Conservation (phyloP, 139 green algal genomes). For the Chlorella ohadii region DNA sequence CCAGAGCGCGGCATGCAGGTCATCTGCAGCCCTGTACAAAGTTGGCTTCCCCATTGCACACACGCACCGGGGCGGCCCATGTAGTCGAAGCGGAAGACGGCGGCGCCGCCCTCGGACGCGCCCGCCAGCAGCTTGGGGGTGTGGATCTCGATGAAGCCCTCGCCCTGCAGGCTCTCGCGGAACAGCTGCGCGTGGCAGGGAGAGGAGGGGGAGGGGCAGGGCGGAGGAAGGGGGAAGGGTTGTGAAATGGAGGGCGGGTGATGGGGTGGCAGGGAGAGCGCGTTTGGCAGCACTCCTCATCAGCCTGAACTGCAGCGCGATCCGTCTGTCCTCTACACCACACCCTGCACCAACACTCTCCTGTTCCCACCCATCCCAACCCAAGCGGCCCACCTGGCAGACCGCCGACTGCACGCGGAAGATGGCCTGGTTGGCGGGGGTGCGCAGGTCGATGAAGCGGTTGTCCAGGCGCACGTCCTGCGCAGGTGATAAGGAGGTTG, state of each 20-base stretch:
- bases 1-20: too few relatives aligned
- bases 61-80: conserved; percentile 78
- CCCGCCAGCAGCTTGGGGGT: conserved; percentile 93
- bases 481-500: neutral
- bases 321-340: too few relatives aligned
- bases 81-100: conserved; percentile 97
- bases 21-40: too few relatives aligned
- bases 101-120: conserved; percentile 89
- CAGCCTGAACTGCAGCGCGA: too few relatives aligned
- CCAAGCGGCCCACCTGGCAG: conserved; percentile 64
- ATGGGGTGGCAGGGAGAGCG: neutral
- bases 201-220: neutral
- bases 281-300: neutral
- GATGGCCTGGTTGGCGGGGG: conserved; percentile 98
- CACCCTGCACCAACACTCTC: neutral
- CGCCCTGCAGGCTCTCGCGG: conserved; percentile 73
- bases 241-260: too few relatives aligned
- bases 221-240: too few relatives aligned
- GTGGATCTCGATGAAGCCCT: conserved; percentile 97
- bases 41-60: too few relatives aligned
- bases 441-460: conserved; percentile 94
- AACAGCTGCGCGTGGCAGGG: conserved; percentile 76
- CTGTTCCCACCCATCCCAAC: too few relatives aligned
- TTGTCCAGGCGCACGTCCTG: conserved; percentile 95
- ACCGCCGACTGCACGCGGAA: conserved; percentile 94